Conservation (phyloP, 1,284 basidiomycete genomes). For the Austroboletus rostrupii region DNA sequence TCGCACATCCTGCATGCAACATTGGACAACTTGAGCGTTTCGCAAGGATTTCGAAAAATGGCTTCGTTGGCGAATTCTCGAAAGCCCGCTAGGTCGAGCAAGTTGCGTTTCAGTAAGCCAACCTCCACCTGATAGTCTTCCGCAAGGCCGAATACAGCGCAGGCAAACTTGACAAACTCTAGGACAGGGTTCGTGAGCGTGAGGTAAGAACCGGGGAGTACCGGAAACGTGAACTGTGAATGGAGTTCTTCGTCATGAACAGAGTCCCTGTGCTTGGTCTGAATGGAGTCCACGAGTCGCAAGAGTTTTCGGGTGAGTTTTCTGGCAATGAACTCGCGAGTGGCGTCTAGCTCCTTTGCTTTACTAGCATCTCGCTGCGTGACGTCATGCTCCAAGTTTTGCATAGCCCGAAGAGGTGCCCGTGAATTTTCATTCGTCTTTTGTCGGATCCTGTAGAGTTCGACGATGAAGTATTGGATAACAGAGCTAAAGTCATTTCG, state of each 20-base stretch:
- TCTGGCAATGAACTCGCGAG: constrained; percentile 74
- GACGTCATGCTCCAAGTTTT: constrained; percentile 61
- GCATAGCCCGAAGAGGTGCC: constrained; percentile 73
- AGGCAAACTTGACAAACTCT: constrained; percentile 88
- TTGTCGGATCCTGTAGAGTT: constrained; percentile 79
- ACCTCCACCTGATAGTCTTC: constrained; percentile 83
- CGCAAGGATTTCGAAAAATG: constrained; percentile 88
- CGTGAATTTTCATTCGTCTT: constrained; percentile 56
- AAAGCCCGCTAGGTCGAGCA: constrained; percentile 86
- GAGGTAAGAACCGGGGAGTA: constrained; percentile 84
- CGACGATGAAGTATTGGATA: constrained; percentile 83
- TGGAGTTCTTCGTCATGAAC: constrained; percentile 56
- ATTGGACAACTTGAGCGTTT: constrained; percentile 82
- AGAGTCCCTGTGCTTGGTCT: constrained; percentile 62
- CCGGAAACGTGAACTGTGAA: constrained; percentile 74
- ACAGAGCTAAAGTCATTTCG: constrained; percentile 77
- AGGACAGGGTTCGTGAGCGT: constrained; percentile 74
- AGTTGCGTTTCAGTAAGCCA: constrained; percentile 83
- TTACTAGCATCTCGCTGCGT: constrained; percentile 68
- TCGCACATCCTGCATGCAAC: constrained; percentile 93
- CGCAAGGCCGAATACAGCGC: constrained; percentile 77
- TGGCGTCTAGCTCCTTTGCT: constrained; percentile 65
- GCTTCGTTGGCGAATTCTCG: constrained; percentile 87
- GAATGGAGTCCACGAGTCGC: constrained; percentile 65
- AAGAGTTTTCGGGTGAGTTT: constrained; percentile 83